phyloP scores from a whole-genome alignment of 2,329 filamentous ascomycete genomes.

The Fonsecaea nubica region DNA sequence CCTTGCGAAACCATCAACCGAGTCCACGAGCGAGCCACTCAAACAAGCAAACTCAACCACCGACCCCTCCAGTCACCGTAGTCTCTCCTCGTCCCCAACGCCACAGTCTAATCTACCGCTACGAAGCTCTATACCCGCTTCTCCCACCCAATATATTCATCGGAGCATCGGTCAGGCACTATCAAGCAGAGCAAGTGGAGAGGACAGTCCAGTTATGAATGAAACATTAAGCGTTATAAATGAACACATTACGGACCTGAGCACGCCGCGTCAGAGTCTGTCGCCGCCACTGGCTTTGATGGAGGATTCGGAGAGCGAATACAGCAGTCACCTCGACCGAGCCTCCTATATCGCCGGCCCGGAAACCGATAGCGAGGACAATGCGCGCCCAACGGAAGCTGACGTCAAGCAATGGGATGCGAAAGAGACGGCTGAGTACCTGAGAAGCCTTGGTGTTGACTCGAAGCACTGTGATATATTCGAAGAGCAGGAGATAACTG shows the following conservation, averaged over 20 bases:
- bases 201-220: constrained; percentile 82
- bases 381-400: constrained; percentile 68
- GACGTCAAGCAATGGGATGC: constrained; percentile 83
- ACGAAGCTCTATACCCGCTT: constrained; percentile 48
- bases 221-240: constrained; percentile 96
- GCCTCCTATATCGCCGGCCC: constrained; percentile 90
- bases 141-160: constrained; percentile 47
- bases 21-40: constrained; percentile 34
- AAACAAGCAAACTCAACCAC: constrained; percentile 30
- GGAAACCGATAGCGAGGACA: constrained; percentile 93
- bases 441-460: constrained; percentile 85
- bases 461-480: constrained; percentile 92
- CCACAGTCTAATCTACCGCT: constrained; percentile 39
- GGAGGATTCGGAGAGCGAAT: constrained; percentile 79
- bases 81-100: constrained; percentile 18
- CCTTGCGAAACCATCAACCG: constrained; percentile 12
- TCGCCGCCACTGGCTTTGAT: constrained; percentile 40
- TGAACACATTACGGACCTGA: constrained; percentile 92
- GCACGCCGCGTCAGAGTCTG: constrained; percentile 63
- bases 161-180: constrained; percentile 55
- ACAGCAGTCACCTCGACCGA: constrained; percentile 78
- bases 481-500: constrained; percentile 91
- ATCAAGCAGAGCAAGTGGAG: constrained; percentile 56
- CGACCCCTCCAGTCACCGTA: constrained; percentile 5
- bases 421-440: constrained; percentile 83